Evolutionary conservation across 2,329 filamentous ascomycete genomes (phyloP).

Genomic region (Pseudogymnoascus sp.): DNA sequence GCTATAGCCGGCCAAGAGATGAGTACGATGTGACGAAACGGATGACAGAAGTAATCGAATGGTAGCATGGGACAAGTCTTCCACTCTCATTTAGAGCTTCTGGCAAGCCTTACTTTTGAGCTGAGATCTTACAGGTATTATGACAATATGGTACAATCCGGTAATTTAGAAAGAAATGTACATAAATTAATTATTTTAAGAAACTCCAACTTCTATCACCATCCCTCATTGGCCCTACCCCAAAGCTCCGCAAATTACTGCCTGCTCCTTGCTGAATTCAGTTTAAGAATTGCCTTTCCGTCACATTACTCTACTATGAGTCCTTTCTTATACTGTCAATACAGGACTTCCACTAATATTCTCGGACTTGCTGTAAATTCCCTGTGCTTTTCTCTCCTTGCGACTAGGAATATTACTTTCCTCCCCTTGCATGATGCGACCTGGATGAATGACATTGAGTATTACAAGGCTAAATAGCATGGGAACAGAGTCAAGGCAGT

Average conservation of each 20-base stretch:
- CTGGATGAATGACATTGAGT: constrained; percentile 36
- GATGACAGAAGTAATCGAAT: not conserved
- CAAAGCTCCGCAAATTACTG: too few relatives aligned
- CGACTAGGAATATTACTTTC: constrained; percentile 28
- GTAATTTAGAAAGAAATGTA: not conserved
- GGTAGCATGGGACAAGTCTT: not conserved
- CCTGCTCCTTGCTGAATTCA: not conserved
- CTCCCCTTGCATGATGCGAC: constrained; percentile 28
- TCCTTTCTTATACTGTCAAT: not conserved
- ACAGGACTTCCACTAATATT: constrained; percentile 4
- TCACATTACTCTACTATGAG: not conserved
- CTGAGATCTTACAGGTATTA: not conserved
- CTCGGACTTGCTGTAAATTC: constrained; percentile 29
- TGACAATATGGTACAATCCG: not conserved
- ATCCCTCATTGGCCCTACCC: not conserved
- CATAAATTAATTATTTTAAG: not conserved
- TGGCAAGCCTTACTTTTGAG: not conserved
- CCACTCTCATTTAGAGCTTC: not conserved
- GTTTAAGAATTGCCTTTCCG: not conserved
- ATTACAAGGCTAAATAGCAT: constrained; percentile 35
- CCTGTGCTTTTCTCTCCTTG: constrained; percentile 19
- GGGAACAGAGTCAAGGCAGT: constrained; percentile 34
- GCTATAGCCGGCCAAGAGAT: not conserved
- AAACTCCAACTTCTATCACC: not conserved
- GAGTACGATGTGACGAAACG: not conserved